phyloP scores from a whole-genome alignment of 2,329 filamentous ascomycete genomes.

The Myotisia sp. region DNA sequence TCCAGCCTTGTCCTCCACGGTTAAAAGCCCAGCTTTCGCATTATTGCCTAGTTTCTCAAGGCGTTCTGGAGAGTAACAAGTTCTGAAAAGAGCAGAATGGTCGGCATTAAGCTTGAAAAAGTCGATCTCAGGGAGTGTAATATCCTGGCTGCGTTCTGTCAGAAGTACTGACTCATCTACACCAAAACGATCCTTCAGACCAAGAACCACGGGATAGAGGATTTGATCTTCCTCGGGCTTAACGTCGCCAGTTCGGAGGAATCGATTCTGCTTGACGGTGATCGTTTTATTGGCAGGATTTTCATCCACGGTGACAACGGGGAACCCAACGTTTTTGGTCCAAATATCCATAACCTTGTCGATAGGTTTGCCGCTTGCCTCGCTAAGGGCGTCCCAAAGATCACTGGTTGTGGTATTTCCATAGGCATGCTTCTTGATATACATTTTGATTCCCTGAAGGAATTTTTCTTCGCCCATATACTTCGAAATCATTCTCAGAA shows the following conservation, averaged over 20 bases:
- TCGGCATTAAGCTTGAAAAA: conserved; percentile 97
- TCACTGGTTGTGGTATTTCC: conserved; percentile 86
- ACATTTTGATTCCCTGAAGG: conserved; percentile 77
- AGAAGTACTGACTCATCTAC: conserved; percentile 64
- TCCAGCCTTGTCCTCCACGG: conserved; percentile 80
- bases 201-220: conserved; percentile 79
- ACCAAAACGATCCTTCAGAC: conserved; percentile 61
- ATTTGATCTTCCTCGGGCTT: conserved; percentile 84
- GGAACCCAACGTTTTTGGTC: conserved; percentile 93
- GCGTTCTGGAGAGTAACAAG: conserved; percentile 69
- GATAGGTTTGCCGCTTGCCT: conserved; percentile 83
- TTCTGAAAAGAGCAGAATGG: conserved; percentile 84
- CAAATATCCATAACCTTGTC: conserved; percentile 85
- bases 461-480: conserved; percentile 87
- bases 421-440: conserved; percentile 94
- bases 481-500: conserved; percentile 92
- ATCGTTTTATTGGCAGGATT: conserved; percentile 57
- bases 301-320: conserved; percentile 76
- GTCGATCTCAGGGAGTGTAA: conserved; percentile 63
- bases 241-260: conserved; percentile 81
- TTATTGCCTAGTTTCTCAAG: conserved; percentile 77
- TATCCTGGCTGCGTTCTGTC: conserved; percentile 55
- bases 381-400: conserved; percentile 73
- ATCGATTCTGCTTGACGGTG: conserved; percentile 85
- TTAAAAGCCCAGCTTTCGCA: conserved; percentile 64